Conservation (phyloP, 2,329 filamentous ascomycete genomes). For the Epicoccum sorghinum region DNA sequence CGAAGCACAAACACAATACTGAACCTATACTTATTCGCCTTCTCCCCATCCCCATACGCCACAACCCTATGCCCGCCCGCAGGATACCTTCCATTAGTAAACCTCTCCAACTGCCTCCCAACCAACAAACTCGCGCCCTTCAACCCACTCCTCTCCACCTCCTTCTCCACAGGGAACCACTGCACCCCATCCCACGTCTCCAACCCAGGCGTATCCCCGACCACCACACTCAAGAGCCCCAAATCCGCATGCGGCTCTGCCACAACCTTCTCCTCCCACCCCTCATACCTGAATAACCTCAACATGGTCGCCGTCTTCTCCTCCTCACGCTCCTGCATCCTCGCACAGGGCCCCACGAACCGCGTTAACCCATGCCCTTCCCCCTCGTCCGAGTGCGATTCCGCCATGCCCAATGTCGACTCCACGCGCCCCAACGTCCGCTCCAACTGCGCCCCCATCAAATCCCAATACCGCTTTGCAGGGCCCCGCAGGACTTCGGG, state of each 20-base stretch:
- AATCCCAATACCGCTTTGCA: slow-evolving; percentile 42
- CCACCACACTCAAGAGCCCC: slow-evolving; percentile 41
- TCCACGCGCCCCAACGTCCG: slow-evolving; percentile 33
- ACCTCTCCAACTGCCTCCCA: slow-evolving; percentile 39
- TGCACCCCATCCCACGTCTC: slow-evolving; percentile 41
- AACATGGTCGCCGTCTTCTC: slow-evolving; percentile 45
- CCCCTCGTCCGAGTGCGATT: slow-evolving; percentile 2
- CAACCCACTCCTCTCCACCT: slow-evolving; percentile 22
- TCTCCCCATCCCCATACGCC: slow-evolving; percentile 30
- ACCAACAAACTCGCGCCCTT: slow-evolving; percentile 36
- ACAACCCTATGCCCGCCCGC: slow-evolving; percentile 46
- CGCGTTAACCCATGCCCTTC: slow-evolving; percentile 16
- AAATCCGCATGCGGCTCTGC: slow-evolving; percentile 47
- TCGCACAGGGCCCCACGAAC: slow-evolving; percentile 36
- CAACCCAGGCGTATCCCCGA: slow-evolving; percentile 45
- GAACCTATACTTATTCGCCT: slow-evolving; percentile 34
- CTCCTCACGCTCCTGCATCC: slow-evolving; percentile 26
- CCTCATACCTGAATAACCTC: slow-evolving; percentile 45
- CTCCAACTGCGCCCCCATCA: slow-evolving; percentile 36
- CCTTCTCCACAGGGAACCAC: slow-evolving; percentile 38
- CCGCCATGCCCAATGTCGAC: slow-evolving; percentile 25
- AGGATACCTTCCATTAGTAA: slow-evolving; percentile 36
- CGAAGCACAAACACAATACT: slow-evolving; percentile 47
- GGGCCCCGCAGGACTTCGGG: slow-evolving; percentile 39
- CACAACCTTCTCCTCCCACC: slow-evolving; percentile 42